Conservation (phyloP, 192 early-diverging fungal genomes). For the Mycoemilia scoparia region DNA sequence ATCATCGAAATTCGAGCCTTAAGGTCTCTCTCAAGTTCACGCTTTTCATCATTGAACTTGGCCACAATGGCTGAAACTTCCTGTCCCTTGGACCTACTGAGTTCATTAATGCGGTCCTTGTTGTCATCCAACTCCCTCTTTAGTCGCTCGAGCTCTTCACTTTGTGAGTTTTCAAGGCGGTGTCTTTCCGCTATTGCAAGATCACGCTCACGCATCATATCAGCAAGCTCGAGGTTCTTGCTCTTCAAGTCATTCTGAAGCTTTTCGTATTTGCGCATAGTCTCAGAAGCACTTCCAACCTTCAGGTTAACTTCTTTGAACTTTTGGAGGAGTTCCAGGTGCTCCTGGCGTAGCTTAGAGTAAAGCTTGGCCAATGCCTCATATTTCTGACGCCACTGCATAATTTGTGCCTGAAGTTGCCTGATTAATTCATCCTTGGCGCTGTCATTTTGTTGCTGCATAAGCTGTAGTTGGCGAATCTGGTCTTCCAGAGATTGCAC, state of each 20-base stretch:
- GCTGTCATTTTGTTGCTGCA: conserved; percentile 48
- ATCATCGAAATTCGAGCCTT: conserved; percentile 14
- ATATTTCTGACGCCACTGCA: conserved; percentile 95
- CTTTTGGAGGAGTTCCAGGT: conserved; percentile 79
- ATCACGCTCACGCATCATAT: conserved; percentile 85
- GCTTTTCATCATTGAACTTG: conserved; percentile 69
- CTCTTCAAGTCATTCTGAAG: conserved; percentile 50
- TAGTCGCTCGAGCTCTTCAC: conserved; percentile 64
- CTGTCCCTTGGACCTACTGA: conserved; percentile 57
- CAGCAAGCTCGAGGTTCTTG: conserved; percentile 62
- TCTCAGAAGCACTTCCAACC: conserved; percentile 71
- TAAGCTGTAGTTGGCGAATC: conserved; percentile 45
- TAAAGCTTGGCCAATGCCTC: conserved; percentile 96
- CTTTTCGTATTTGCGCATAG: conserved; percentile 62
- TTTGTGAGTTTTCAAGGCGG: conserved; percentile 57
- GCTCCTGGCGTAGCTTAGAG: conserved; percentile 86
- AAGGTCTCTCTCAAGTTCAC: conserved; percentile 50
- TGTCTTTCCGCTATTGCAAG: conserved; percentile 63
- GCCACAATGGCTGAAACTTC: conserved; percentile 67
- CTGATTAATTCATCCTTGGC: conserved; percentile 76
- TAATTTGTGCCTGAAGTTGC: conserved; percentile 76
- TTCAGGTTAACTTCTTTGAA: conserved; percentile 70
- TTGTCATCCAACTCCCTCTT: conserved; percentile 63
- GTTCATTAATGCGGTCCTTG: conserved; percentile 53
- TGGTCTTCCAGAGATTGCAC: conserved; percentile 76